Conservation (phyloP, 768 basidiomycete species). For the Lactarius psammicola region DNA sequence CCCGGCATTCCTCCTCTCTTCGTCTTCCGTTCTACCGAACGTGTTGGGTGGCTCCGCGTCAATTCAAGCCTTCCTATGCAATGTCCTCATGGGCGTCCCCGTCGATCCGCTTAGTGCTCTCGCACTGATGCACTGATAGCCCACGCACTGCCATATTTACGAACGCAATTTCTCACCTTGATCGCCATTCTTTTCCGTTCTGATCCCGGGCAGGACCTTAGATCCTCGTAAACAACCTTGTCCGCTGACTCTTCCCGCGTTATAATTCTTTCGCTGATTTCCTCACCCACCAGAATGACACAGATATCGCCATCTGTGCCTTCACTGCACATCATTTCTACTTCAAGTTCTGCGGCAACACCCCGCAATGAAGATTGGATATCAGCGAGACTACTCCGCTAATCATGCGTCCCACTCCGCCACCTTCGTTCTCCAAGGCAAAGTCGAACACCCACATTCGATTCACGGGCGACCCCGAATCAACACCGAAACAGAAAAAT, state of each 20-base stretch:
- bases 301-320: not conserved
- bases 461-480: not conserved
- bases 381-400: not conserved
- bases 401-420: not conserved
- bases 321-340: not conserved
- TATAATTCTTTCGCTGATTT: not conserved
- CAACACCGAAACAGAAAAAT: not conserved
- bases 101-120: slow-evolving; percentile 15
- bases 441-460: not conserved
- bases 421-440: not conserved
- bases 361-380: not conserved
- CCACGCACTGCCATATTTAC: slow-evolving; percentile 8
- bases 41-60: slow-evolving; percentile 2
- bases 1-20: not conserved
- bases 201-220: not conserved
- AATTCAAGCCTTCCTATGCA: slow-evolving; percentile 6
- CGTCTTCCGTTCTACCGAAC: not conserved
- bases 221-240: not conserved
- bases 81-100: slow-evolving; percentile 7
- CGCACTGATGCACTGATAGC: slow-evolving; percentile 4
- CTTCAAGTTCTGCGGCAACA: not conserved
- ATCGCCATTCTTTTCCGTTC: not conserved
- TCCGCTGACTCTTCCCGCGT: not conserved
- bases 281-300: not conserved
- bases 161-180: slow-evolving; percentile 5